Base-by-base conservation (phyloP, 1,284 basidiomycete species). In the Phlebopus sp. region DNA sequence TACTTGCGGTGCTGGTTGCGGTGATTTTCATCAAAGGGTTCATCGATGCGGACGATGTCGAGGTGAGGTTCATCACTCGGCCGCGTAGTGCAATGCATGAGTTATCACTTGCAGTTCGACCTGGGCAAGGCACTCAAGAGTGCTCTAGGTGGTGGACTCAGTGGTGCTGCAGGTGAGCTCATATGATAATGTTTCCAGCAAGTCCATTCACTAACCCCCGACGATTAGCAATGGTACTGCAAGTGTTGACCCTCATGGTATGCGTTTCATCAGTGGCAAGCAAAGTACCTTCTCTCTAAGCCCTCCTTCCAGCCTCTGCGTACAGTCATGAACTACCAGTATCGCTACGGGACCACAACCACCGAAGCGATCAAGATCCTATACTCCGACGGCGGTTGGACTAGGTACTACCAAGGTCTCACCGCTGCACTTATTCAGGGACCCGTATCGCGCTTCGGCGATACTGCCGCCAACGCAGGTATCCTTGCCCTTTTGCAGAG, bases 281-380 rank as follows among this genome's bases (percentile, higher is more conserved):
- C 7, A 31, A 21, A 50, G 5, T 46, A 27, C n/a, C n/a, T 40
- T 4, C 50, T 42, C 15, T 42, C 52, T 42, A 31, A 37, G 11
- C 14, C 50, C 2, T 19, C 25, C n/a, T n/a, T n/a, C 27, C 37
- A 74, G 84, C 88, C 88, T 2, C 66, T 90, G 2, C 79, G 91
- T 19, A 96, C 92, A 1, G 77, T 92, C 47, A 94, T 95, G 92
- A 95, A 95, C 72, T 93, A 90, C 63, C 91, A 91, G 68, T 90
- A 90, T 61, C 81, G 86, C 42, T 93, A 84, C 61, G 92, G 92
- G 7, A 86, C 85, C 0, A 77, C 81, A 1, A 79, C 81, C n/a
- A 81, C 79, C 2, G 67, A 78, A 43, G 85, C 88, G 6, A 78
- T 76, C 41, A 67, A 68, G 47, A 90, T 81, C 3, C 79, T 95